Base-by-base conservation (phyloP, 164 flowering plant species). In the Vitis labrusca region DNA sequence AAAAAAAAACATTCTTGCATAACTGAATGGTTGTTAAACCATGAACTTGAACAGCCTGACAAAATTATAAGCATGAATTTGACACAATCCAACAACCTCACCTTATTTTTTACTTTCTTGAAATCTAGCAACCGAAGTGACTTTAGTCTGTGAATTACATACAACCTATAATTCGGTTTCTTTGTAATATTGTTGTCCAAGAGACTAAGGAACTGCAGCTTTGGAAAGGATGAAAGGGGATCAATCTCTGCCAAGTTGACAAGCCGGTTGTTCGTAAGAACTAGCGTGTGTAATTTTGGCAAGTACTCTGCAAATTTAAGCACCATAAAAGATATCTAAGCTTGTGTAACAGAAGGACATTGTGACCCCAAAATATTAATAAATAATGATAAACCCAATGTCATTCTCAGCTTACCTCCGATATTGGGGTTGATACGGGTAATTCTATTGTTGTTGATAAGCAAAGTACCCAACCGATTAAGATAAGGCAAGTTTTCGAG, bases 221-320 rank as follows among this genome's bases (percentile, higher is more conserved):
- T 95, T 0, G 93, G 79, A 62, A 95, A 86, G 65, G 98, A 89
- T 17, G 89, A 85, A 66, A 95, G 93, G 54, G 99, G 99, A 78
- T 95, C 99, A 76, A 95, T 90, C 82, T 95, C 99, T 66, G 77
- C 88, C 89, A 95, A 78, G 77, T 95, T 95, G 65, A 88, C 94
- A 64, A 95, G 86, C 64, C 97, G 86, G 63, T 95, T 95, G 89
- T 91, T 95, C n/a, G 98, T 93, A 55, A 95, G 92, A 55, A 95
- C 83, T 71, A 95, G 73, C 0, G 99, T 76, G 75, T 90, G 99
- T 53, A 95, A 70, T 62, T 95, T 95, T 48, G 99, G 97, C 76
- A 95, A 77, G 84, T 75, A 91, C 67, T 93, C 99, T 95, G 97
- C 80, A 85, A 72, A 44, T 66, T 50, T 23, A 65, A 52, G 15